Base-by-base conservation (phyloP, 139 green algal species). In the Ettlia oleoabundans region DNA sequence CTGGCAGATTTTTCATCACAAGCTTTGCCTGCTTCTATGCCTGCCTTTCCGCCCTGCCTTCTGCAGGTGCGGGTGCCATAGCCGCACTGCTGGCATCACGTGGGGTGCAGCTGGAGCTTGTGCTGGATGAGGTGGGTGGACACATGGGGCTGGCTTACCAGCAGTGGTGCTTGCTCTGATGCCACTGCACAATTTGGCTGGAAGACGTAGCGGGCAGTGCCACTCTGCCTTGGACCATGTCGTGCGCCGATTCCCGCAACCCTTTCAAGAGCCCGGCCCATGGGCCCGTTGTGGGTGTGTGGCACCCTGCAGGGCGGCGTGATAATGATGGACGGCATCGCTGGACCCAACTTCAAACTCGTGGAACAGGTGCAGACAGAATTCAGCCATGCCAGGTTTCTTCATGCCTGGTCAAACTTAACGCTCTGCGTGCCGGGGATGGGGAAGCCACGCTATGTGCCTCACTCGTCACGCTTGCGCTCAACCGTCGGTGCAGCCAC, bases 81-180 rank as follows among this genome's bases (percentile, higher is more conserved):
- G 88, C 90, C 2, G 64, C 72, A 19, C 76, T 88, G 47, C 83
- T 95, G 71, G 26, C 73, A 19, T 35, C 33, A 0, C 51, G 76
- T 2, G 79, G 81, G 24, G 51, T 80, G 0, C 32, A 76, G 32
- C 82, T 94, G 52, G 93, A 92, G 52, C 40, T 91, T 4, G 80
- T 97, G 22, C 26, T 95, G 28, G 93, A 97, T 71, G 93, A 97
- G 79, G n/a, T n/a, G n/a, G n/a, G 63, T 93, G 1, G 47, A 86
- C 41, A 15, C 33, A 15, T 10, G 33, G 10, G n/a, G 51, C 30
- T 24, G n/a, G n/a, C 15, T 28, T 33, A 21, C 33, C 30, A 52
- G 37, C 30, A 74, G n/a, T 43, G 37, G n/a, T n/a, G n/a, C n/a
- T n/a, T n/a, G n/a, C n/a, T n/a, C n/a, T n/a, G n/a, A n/a, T n/a